Conservation (phyloP, 2,329 filamentous ascomycete species). For the Aspergillus sp. region DNA sequence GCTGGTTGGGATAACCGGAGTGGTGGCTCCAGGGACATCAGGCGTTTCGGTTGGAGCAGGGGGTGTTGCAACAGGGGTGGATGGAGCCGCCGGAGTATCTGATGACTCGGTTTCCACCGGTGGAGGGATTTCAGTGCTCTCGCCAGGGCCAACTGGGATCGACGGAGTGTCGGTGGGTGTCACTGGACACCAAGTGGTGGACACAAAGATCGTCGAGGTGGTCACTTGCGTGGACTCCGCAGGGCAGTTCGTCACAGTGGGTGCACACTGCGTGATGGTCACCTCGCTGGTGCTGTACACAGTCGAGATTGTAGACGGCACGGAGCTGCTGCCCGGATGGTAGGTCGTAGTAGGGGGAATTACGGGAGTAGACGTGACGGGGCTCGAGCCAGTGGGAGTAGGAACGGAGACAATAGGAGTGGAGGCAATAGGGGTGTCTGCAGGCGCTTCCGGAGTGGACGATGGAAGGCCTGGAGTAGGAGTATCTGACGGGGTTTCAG, state of each 20-base stretch:
- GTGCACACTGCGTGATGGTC: constrained; percentile 42
- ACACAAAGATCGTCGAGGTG: constrained; percentile 57
- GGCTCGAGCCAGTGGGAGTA: constrained; percentile 20
- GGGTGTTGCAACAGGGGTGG: constrained; percentile 7
- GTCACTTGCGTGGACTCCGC: constrained; percentile 50
- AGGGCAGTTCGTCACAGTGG: constrained; percentile 52
- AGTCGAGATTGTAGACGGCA: constrained; percentile 36
- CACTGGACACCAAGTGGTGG: constrained; percentile 60
- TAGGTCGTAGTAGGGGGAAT: not conserved
- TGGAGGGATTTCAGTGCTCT: constrained; percentile 10
- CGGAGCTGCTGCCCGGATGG: constrained; percentile 19
- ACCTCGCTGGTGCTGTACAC: constrained; percentile 37
- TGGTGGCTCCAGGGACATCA: constrained; percentile 1
- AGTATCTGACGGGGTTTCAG: not conserved
- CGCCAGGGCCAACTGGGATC: not conserved
- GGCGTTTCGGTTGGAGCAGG: constrained; percentile 15
- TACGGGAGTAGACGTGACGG: constrained; percentile 18
- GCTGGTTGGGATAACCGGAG: constrained; percentile 1
- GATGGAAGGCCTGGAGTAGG: constrained; percentile 2
- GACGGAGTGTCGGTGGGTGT: constrained; percentile 23
- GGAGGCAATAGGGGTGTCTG: constrained; percentile 20
- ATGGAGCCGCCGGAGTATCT: constrained; percentile 17
- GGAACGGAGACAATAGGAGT: constrained; percentile 7
- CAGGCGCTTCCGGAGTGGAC: constrained; percentile 6
- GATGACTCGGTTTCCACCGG: constrained; percentile 12